Base-by-base conservation (phyloP, 1,139 yeast species). In the Debaryomycetaceae sp. region DNA sequence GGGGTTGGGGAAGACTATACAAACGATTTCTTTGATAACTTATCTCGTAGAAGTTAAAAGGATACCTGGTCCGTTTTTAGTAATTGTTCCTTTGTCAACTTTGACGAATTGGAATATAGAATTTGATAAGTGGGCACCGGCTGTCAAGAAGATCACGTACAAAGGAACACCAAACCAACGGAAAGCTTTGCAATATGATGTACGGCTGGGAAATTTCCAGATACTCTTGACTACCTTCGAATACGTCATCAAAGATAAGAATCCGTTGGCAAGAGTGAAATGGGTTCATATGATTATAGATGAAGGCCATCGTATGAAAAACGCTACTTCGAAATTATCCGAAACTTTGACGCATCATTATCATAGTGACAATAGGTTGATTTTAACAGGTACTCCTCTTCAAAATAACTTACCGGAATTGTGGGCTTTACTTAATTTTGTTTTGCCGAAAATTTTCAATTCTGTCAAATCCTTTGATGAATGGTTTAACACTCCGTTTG, bases 1-100 rank as follows among this genome's bases (percentile, higher is more conserved):
- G 98, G 98, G 98, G 9, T 72, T 93, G 42, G 99, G 99, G 46
- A 93, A 93, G 62, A 93, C 98, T 0, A 87, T 96, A 63, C 98
- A 93, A 66, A 96, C 93, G 27, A 90, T 93, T 65, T 79, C 97
- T n/a, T 91, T 93, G 59, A 68, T 93, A 60, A 90, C 98, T 1
- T 84, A 87, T 58, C 73, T 93, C 55, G 87, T 88, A 58, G 85
- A 87, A 53, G 87, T 68, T 93, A 91, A 87, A 55, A 75, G 80
- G 47, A 78, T 81, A 37, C 69, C 72, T 39, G 90, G 89, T 14
- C 90, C 89, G 22, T 85, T 84, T 56, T 73, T 87, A 56, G 89
- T 87, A 17, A 83, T 87, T 62, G 96, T 87, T 34, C 96, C 95
- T 1, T 74, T 87, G 48, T 86, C 95, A 0, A 87, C 95, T 0